phyloP scores from a whole-genome alignment of 1,139 yeast species.

The Saccharomyces hybrid region DNA sequence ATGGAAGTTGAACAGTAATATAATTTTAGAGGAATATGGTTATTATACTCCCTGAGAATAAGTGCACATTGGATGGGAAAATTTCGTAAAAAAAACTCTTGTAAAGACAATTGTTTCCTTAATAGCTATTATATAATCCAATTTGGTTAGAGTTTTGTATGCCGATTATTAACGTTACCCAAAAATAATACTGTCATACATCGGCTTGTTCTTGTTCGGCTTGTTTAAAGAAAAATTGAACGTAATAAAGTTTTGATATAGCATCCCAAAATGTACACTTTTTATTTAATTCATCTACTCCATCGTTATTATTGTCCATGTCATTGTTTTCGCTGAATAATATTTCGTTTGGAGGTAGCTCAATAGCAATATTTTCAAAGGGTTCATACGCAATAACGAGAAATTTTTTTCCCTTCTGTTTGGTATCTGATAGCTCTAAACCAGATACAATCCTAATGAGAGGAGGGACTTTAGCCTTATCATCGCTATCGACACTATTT shows the following conservation, averaged over 20 bases:
- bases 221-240: constrained; percentile 22
- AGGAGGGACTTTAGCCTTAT: constrained; percentile 32
- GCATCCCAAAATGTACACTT: constrained; percentile 25
- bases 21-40: not conserved
- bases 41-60: not conserved
- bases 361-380: constrained; percentile 51
- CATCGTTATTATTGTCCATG: constrained; percentile 1
- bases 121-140: not conserved
- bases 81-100: not conserved
- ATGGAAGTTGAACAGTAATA: not conserved
- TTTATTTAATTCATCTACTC: constrained; percentile 22
- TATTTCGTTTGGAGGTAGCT: constrained; percentile 41
- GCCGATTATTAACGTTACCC: not conserved
- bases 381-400: constrained; percentile 57
- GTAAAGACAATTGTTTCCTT: not conserved
- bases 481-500: constrained; percentile 21
- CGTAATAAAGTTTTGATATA: constrained; percentile 14
- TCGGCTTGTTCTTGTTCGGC: not conserved
- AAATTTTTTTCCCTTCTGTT: constrained; percentile 39
- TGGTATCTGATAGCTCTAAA: constrained; percentile 40
- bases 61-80: not conserved
- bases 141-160: not conserved
- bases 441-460: constrained; percentile 48
- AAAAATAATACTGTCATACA: not conserved
- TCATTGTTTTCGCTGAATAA: constrained; percentile 8